Percentiles rank a stretch among this genome's conserved stretches.
Evolutionary conservation across 495 filamentous ascomycete genomes (phyloP).

Genomic region (Penicillium antarcticum): DNA sequence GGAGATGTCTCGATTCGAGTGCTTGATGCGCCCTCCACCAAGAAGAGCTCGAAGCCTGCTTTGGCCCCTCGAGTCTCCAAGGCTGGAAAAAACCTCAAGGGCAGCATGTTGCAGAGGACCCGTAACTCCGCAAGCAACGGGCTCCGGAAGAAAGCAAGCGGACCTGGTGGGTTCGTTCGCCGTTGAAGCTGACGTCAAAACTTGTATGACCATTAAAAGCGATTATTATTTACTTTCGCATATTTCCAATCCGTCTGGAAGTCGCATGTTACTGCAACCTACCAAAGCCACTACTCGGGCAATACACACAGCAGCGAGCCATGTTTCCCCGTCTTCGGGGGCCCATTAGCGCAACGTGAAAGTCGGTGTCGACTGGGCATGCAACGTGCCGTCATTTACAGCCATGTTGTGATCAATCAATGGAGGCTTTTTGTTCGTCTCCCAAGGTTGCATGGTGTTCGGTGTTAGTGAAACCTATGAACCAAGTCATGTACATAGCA

Average conservation of each 20-base stretch:
- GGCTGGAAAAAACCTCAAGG: conserved; percentile 40
- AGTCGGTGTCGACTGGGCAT: conserved; percentile 3
- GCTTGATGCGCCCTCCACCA: conserved; percentile 37
- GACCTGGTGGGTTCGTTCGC: conserved; percentile 44
- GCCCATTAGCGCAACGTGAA: conserved; percentile 4
- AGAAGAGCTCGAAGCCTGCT: conserved; percentile 28
- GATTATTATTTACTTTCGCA: background rate
- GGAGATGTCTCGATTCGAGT: conserved; percentile 53
- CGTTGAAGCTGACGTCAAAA: conserved; percentile 21
- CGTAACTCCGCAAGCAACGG: conserved; percentile 39
- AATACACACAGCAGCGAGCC: background rate
- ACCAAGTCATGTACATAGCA: conserved; percentile 6
- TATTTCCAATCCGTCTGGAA: background rate
- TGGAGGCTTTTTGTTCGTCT: background rate
- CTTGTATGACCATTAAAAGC: background rate
- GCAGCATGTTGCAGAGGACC: conserved; percentile 46
- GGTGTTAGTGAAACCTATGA: conserved; percentile 2
- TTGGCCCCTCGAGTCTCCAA: conserved; percentile 52
- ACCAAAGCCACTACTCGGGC: background rate
- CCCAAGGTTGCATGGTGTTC: conserved; percentile 8
- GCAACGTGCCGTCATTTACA: background rate
- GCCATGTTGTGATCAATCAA: conserved; percentile 2
- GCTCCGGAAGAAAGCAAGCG: conserved; percentile 34
- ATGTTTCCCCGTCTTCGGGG: background rate
- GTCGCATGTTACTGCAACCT: background rate